Base-by-base conservation (phyloP, 2,329 filamentous ascomycete species). In the Stemphylium lycopersici region DNA sequence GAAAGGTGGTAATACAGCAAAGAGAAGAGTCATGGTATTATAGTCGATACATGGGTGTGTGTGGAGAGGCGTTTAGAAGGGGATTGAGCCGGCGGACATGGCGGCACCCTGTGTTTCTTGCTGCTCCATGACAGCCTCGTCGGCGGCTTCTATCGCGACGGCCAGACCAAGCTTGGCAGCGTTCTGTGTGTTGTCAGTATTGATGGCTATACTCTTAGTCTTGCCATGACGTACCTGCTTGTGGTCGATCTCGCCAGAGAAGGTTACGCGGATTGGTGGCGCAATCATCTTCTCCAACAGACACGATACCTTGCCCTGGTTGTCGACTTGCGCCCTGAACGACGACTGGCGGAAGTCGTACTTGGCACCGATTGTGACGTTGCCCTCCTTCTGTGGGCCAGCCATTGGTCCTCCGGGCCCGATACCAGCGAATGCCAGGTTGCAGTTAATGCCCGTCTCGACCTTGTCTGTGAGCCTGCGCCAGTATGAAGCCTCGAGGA, bases 331-430 rank as follows among this genome's bases (percentile, higher is more conserved):
- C 39, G 93, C 95, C 63, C 93, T 88, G 87, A 97, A 96, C 37
- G 91, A 95, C 45, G 91, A 95, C 50, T 91, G 95, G 73, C 91
- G 87, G 86, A 99, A 99, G 77, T 97, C 93, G 80, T 99, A 99
- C 80, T 99, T 99, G 75, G 92, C 91, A 70, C 93, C 95, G 69
- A 98, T 84, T 49, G 93, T 91, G 48, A 96, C 93, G 58, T 91
- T 84, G 51, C 95, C 95, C 77, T 99, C 93, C 78, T 92, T 93
- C 76, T 88, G 85, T 48, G 66, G 67, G n/a, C 87, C 87, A 56
- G 83, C 86, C 69, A 91, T 91, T 60, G 86, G 84, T 47, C 84
- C 85, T 65, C 55, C 72, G 55, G 85, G 73, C 29, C 87, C 82
- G 29, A 86, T 83, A 24, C 79, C 80, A 20, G 84, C 87, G 65